Evolutionary conservation across 371 early-diverging fungal genomes (phyloP).

Genomic region (Dinochytrium kinnereticum): DNA sequence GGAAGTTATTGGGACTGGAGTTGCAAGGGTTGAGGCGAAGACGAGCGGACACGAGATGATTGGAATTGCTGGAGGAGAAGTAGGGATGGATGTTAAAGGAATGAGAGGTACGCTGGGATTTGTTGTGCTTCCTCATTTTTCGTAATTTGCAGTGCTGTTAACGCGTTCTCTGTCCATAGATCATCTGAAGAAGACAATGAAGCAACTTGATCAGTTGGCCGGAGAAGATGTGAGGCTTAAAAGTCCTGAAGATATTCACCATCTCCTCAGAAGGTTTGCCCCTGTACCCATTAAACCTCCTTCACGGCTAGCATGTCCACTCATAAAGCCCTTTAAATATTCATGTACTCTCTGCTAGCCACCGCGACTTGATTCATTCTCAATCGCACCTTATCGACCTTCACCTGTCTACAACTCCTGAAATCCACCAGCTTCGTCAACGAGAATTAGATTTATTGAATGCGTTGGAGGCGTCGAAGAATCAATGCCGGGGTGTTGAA

Average conservation of each 20-base stretch:
- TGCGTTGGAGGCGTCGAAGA: neutral
- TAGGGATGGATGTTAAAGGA: no score
- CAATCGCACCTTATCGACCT: neutral
- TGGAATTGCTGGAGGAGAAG: no score
- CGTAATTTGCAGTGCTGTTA: no score
- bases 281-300: no score
- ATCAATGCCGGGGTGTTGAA: neutral
- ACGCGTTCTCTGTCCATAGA: neutral
- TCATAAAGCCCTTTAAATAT: no score
- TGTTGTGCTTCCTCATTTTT: no score
- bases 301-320: no score
- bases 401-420: neutral
- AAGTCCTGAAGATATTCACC: neutral
- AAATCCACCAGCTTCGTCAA: neutral
- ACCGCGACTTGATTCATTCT: constrained; percentile 1
- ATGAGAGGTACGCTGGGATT: no score
- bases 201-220: neutral
- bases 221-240: neutral
- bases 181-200: neutral
- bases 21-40: neutral
- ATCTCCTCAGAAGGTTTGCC: neutral
- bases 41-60: no score
- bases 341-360: neutral
- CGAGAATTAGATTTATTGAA: neutral
- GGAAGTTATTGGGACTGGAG: no score